A percentile compares a stretch with the other conserved stretches of the same genome.
These are phyloP conservation scores for Pyrrhoderma lamaoense DNA, from an alignment of 1,284 basidiomycete genomes.

Conservation along the genomic window DNA sequence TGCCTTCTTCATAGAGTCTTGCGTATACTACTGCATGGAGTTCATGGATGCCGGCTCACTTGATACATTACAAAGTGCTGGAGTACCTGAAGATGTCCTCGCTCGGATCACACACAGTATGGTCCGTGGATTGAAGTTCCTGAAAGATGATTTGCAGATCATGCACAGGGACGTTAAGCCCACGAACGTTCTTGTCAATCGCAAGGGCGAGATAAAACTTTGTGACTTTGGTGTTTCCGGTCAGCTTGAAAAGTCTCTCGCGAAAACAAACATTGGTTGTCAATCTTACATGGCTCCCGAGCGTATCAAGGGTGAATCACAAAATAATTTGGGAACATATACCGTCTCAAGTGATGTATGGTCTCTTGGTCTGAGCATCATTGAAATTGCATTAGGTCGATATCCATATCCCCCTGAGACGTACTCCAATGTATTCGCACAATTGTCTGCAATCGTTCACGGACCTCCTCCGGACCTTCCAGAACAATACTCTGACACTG, in stretches of 20 bases:
- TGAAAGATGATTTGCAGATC: slow-evolving; percentile 95
- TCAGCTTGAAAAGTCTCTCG: slow-evolving; percentile 91
- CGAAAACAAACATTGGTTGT: slow-evolving; percentile 98
- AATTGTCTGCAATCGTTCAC: slow-evolving; percentile 93
- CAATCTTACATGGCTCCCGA: slow-evolving; percentile 99
- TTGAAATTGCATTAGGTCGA: slow-evolving; percentile 86
- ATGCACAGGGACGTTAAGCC: slow-evolving; percentile 99
- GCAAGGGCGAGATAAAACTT: slow-evolving; percentile 85
- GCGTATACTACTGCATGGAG: slow-evolving; percentile 99
- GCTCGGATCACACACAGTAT: slow-evolving; percentile 77
- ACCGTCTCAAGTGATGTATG: slow-evolving; percentile 97
- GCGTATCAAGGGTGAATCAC: slow-evolving; percentile 91
- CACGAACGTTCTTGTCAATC: slow-evolving; percentile 92
- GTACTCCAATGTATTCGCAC: slow-evolving; percentile 94
- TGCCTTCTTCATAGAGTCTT: slow-evolving; percentile 97
- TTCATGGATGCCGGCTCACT: slow-evolving; percentile 96
- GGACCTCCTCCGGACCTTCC: slow-evolving; percentile 88
- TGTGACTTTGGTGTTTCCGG: slow-evolving; percentile 99
- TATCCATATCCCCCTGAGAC: slow-evolving; percentile 99
- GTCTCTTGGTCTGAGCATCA: slow-evolving; percentile 94
- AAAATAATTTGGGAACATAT: slow-evolving; percentile 82
- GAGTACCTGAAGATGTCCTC: slow-evolving; percentile 82
- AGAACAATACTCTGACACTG: slow-evolving; percentile 37
- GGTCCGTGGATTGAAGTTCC: slow-evolving; percentile 88
- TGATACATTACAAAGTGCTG: slow-evolving; percentile 71